Evolutionary conservation across 495 filamentous ascomycete genomes (phyloP), one percentile per base, ranked within the genome.

Genomic region (Xylaria telfairii): DNA sequence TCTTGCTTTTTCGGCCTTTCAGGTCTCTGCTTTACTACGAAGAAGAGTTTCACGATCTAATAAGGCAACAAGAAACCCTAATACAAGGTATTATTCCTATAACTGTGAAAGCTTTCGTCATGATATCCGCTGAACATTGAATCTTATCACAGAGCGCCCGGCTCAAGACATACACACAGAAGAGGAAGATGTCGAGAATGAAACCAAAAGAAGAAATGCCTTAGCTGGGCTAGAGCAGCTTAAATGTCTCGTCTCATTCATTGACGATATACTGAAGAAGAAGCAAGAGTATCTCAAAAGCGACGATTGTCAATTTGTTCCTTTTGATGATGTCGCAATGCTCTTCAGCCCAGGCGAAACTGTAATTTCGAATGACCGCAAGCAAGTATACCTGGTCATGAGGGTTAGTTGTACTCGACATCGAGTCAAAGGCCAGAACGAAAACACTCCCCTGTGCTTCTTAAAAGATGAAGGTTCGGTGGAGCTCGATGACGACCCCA

Each of bases 11-110:
- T 26, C 15, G 42, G 17, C 61, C 61, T 19, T 65, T 47, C 26
- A 65, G 42, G 17, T 65, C 59, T 28, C 19, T 62, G 6, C 9
- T 44, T 30, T 62, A 62, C 41, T 44, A 62, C 15, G 9, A 62
- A 4, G 1, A 26, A 15, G 59, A 42, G 19, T 28, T 62, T 44
- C 59, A 24, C 39, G 37, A 46, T 10, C 1, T n/a, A 4, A 13
- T 62, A 26, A 24, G 1, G n/a, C 21, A 24, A 17, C n/a, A 44
- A 39, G 39, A 44, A 44, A 62, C 28, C 0, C 1, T 28, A 3
- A 28, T 42, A 9, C 17, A 42, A 28, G 21, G 59, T 60, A 21
- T 1, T 13, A 17, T 32, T 34, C 4, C 10, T 5, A 32, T 28
- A 8, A 17, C 34, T 1, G 4, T 8, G 0, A 44, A 44, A 2